phyloP scores from a whole-genome alignment of 164 flowering plant genomes.

The Malania oleifera region DNA sequence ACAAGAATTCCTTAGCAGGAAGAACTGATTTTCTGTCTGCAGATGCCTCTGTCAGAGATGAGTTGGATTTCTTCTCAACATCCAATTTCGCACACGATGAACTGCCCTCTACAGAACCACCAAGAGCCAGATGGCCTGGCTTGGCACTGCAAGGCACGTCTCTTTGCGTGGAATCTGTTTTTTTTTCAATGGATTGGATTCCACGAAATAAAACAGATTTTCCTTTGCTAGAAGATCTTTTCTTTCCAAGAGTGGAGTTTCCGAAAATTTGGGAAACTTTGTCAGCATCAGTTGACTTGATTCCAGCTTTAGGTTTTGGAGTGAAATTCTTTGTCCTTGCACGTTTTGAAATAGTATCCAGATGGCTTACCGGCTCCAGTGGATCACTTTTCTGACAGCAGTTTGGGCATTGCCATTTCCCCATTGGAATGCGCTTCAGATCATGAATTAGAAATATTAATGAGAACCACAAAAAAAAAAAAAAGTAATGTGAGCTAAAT shows the following conservation, averaged over 20 bases:
- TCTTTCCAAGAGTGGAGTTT: constrained; percentile 40
- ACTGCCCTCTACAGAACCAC: constrained; percentile 30
- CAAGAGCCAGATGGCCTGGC: constrained; percentile 28
- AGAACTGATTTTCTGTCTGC: constrained; percentile 24
- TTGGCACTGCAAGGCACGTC: constrained; percentile 28
- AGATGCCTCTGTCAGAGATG: constrained; percentile 23
- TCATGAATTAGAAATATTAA: constrained; percentile 1
- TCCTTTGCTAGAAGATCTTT: constrained; percentile 51
- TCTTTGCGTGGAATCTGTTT: constrained; percentile 27
- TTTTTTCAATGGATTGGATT: constrained; percentile 26
- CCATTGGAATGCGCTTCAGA: constrained; percentile 73
- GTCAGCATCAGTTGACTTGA: constrained; percentile 32
- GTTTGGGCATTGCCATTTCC: constrained; percentile 85
- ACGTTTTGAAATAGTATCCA: constrained; percentile 52
- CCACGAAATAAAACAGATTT: constrained; percentile 29
- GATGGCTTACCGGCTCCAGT: constrained; percentile 29
- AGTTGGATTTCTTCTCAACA: constrained; percentile 24
- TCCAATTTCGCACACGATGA: constrained; percentile 28
- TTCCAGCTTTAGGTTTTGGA: constrained; percentile 36
- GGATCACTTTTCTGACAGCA: constrained; percentile 51
- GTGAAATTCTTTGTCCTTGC: constrained; percentile 46
- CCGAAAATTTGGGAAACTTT: constrained; percentile 36
- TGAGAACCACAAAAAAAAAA: not conserved
- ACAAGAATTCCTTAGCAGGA: constrained; percentile 27
- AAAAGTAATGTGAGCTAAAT: not conserved